Evolutionary conservation across 2,329 filamentous ascomycete species (phyloP), one percentile per base, ranked within the genome.

Genomic region (Cladosporium colombiae): DNA sequence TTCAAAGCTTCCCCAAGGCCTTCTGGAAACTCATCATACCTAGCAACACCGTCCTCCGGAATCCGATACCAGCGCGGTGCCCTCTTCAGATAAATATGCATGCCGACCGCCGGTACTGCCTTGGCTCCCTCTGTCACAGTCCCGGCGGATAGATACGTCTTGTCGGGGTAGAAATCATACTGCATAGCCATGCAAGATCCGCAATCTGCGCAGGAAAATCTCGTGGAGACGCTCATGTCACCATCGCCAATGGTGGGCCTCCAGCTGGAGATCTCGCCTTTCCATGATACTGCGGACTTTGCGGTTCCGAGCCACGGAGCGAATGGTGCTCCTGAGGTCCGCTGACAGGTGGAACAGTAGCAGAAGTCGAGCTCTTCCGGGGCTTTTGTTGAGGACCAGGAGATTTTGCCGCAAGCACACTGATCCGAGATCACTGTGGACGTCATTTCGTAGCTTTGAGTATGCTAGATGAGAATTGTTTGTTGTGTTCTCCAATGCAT

Each of bases 291-390:
- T 18, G 63, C 57, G n/a, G 55, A 62, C 33, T 59, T 67, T 11
- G 68, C 23, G n/a, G 69, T 59, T 18, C 66, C 68, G 21, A 68
- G 65, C 68, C 68, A 72, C 21, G 68, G 61, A 18, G 68, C 61
- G 55, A 72, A 69, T 0, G 70, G 69, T 10, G 67, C 68, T 14
- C 70, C 70, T 16, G 69, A 70, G 44, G 67, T 66, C 33, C 62
- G 67, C 62, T 72, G 69, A 62, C 70, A 72, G 46, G 65, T 70
- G 18, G 56, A 57, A 64, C 70, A 71, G 63, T 70, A 70, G 69
- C 70, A 72, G 67, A 66, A 68, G 23, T 70, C 67, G 46, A 71
- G 66, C 27, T 67, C 50, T 21, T 55, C 40, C 25, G 67, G 53
- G 3, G 64, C 23, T 16, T 55, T 11, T 27, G 67, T 67, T 31